These are phyloP conservation scores for Neonectria hederae DNA, from an alignment of 2,329 filamentous ascomycete species.

Conservation along the genomic window DNA sequence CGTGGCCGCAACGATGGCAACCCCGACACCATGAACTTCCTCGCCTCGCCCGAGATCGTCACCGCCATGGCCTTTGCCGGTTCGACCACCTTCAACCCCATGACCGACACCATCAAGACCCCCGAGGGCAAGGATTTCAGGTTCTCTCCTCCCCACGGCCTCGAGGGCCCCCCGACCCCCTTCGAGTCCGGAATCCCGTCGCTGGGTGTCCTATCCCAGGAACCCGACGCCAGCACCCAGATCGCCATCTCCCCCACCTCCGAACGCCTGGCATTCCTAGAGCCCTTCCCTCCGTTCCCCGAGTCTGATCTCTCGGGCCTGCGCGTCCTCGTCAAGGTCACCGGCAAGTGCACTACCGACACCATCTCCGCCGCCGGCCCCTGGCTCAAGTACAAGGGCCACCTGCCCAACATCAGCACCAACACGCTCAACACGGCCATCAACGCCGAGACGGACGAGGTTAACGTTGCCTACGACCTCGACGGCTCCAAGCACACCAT, in stretches of 20 bases:
- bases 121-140: conserved; percentile 84
- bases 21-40: conserved; percentile 96
- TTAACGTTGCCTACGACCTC: conserved; percentile 90
- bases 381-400: conserved; percentile 99
- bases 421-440: conserved; percentile 97
- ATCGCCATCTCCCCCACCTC: conserved; percentile 89
- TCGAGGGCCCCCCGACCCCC: conserved; percentile 66
- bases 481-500: conserved; percentile 80
- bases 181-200: conserved; percentile 82
- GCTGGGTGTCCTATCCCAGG: conserved; percentile 77
- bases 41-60: conserved; percentile 95
- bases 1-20: conserved; percentile 97
- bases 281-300: conserved; percentile 90
- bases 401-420: conserved; percentile 95
- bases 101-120: conserved; percentile 85
- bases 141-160: conserved; percentile 82
- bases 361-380: conserved; percentile 95
- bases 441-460: conserved; percentile 91
- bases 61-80: conserved; percentile 96
- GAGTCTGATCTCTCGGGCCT: conserved; percentile 77
- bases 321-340: conserved; percentile 92
- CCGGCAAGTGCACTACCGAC: conserved; percentile 97
- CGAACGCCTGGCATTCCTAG: conserved; percentile 86
- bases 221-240: conserved; percentile 74
- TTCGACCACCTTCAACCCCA: conserved; percentile 92